Evolutionary conservation across 768 basidiomycete species (phyloP), one percentile per base, ranked within the genome.

Genomic region (Lactarius pseudohatsudake): DNA sequence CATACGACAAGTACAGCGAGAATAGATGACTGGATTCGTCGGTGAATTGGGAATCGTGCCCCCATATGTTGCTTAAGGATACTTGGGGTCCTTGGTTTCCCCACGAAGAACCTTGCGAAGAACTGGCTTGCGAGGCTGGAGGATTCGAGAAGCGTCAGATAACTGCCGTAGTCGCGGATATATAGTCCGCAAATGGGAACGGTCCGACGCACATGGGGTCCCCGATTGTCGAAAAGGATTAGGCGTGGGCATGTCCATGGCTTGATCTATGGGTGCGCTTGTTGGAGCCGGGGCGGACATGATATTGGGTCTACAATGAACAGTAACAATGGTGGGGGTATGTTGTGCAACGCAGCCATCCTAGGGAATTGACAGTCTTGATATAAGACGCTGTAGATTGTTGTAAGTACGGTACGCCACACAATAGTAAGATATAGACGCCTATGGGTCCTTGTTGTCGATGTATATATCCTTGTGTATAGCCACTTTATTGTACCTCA

Each of bases 1-100:
- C 62, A 18, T 65, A 58, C 1, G 57, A 59, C 18, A 68, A 36
- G 53, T 68, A 68, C 18, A 68, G 10, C 15, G 66, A 68, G 28
- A 57, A 68, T 40, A 60, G 26, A 1, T 36, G 9, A 4, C 66
- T 60, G 8, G 63, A 65, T 2, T 58, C 55, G 66, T 68, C 66
- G 10, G 61, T 54, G 40, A 58, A 66, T 34, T 15, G 16, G n/a
- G 56, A 32, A 3, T 50, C 26, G 5, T 8, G 1, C 36, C 30
- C 41, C 32, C 8, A 60, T 38, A 55, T 32, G 16, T 38, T 43
- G 22, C 3, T 18, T 9, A 10, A 55, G 54, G 26, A 20, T 16
- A 9, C 26, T 55, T 26, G n/a, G 26, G 47, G 3, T 26, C 22
- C 4, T 50, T 55, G 16, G 28, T 55, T 55, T 6, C 13, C 54